Base-by-base conservation (phyloP, 345 rosid species). In the Salix udensis region DNA sequence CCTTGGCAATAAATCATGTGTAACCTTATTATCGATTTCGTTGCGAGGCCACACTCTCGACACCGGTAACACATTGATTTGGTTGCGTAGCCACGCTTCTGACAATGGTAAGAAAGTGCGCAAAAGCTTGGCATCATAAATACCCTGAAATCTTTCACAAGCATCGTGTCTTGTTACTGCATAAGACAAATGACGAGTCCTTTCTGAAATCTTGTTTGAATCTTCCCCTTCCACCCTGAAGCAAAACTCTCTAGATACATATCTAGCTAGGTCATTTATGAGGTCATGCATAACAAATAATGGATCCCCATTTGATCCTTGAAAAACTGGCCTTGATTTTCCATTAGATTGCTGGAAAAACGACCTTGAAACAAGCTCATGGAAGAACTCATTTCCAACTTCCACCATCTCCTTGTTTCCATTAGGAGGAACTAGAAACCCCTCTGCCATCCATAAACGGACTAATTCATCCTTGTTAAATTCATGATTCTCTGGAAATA, bases 201-300 rank as follows among this genome's bases (percentile, higher is more conserved):
- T 83, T 52, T 77, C 76, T 16, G 78, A 55, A 66, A 77, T 26
- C 64, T 44, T 55, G 30, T 39, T 26, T 77, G 53, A 73, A 69
- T 36, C 70, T 42, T 65, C 76, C 39, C 69, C 74, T 50, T 77
- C 85, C 73, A 74, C 67, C 64, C 75, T 86, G 72, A 76, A 76
- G 65, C 85, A 77, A 40, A 31, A 62, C 6, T 77, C 75, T 42
- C 74, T 46, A 6, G 77, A 72, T 19, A 83, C 84, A 82, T 37
- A 84, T 36, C 77, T 76, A 79, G 87, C 75, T 7, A 86, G 75
- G 66, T 84, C 88, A 37, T 44, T 77, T 53, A 86, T 39, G 67
- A 79, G 79, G 37, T 86, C 86, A 72, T 83, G 88, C 88, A 81
- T 86, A 1, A 74, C 44, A 18, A 80, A 83, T 7, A n/a, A n/a